Evolutionary conservation across 805 yeast species (phyloP), one percentile per base, ranked within the genome.

Genomic region (Candida berthetii): DNA sequence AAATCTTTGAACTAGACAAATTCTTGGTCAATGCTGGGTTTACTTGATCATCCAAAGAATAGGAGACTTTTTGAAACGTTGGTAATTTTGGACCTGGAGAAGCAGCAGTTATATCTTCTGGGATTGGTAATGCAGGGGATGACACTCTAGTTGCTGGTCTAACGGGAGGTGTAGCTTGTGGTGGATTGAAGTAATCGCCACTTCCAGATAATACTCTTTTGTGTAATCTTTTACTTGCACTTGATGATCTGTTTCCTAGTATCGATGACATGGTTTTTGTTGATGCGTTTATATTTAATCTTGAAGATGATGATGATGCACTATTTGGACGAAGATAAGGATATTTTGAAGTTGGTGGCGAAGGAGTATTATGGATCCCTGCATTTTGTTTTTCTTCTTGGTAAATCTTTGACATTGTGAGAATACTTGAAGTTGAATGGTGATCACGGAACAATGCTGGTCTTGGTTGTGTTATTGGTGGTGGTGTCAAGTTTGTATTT

Each of bases 341-440:
- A 13, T 27, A 27, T 13, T 27, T 27, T 11, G 29, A 8, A 27
- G n/a, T 9, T 27, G 29, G 29, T 27, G 29, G 29, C 4, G 29
- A 27, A 11, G 13, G 17, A 11, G 17, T 9, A 8, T 13, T 27
- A 13, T 27, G 29, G 9, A 13, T 27, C 29, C 45, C 19, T 31
- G 25, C 38, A 16, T 37, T 43, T 25, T 46, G 46, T 20, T 46
- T 41, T 36, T 44, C 48, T 27, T 43, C 53, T 19, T 52, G 48
- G 38, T 54, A 51, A 25, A 55, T 24, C 38, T 47, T 53, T 6
- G 58, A 55, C 35, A 55, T 39, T 14, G 58, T 54, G 39, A 51
- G 43, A 7, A 55, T 53, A 37, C 55, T 50, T 11, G 58, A 46
- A 7, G 55, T 40, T 7, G 59, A 54, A 27, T 38, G 42, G 29